Conservation (phyloP, 805 yeast genomes). For the Ogataea sp. region DNA sequence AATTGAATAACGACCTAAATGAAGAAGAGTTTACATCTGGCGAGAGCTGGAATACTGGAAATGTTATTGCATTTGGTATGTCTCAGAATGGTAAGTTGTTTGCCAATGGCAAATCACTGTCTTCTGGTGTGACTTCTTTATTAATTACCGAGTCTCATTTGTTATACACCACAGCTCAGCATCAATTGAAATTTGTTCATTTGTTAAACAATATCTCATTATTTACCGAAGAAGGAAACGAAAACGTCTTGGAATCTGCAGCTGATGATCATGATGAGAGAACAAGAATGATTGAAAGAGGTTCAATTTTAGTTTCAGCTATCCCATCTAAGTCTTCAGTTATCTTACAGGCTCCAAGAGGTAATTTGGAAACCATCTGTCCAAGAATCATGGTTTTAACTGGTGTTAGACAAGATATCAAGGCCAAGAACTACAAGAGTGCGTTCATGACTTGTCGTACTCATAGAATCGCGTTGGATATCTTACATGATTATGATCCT, state of each 20-base stretch:
- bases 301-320: constrained; percentile 73
- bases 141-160: constrained; percentile 64
- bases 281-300: constrained; percentile 82
- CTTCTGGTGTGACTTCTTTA: constrained; percentile 77
- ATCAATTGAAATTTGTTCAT: constrained; percentile 75
- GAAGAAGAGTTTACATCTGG: no score
- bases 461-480: constrained; percentile 86
- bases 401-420: constrained; percentile 68
- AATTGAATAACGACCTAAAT: background rate
- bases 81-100: constrained; percentile 69
- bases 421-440: constrained; percentile 44
- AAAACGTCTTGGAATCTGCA: constrained; percentile 6
- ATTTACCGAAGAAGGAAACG: constrained; percentile 10
- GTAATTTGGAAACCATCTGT: constrained; percentile 87
- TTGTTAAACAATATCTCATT: constrained; percentile 25
- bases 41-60: no score
- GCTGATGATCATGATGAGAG: constrained; percentile 56
- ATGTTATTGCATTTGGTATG: constrained; percentile 56
- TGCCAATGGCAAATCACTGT: constrained; percentile 49
- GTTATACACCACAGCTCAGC: constrained; percentile 82
- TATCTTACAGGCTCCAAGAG: constrained; percentile 89
- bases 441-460: constrained; percentile 84
- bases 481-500: constrained; percentile 83
- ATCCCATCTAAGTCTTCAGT: constrained; percentile 81
- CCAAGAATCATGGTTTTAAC: constrained; percentile 89